A percentile compares a stretch with the other conserved stretches of the same genome.
These are phyloP conservation scores for Venturia oleaginea DNA, from an alignment of 2,329 filamentous ascomycete genomes.

Conservation along the genomic window DNA sequence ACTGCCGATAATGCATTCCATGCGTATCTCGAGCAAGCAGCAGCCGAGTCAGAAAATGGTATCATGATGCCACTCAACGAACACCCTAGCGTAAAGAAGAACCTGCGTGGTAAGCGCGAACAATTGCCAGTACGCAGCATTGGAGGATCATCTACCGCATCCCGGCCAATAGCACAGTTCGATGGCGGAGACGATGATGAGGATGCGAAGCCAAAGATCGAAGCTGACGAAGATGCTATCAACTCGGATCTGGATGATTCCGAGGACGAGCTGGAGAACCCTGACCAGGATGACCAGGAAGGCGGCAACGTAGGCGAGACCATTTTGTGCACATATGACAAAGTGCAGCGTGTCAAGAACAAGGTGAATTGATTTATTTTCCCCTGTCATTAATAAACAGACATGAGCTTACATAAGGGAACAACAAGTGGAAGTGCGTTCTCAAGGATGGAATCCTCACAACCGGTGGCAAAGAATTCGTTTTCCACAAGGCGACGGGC, in stretches of 20 bases:
- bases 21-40: slow-evolving; percentile 51
- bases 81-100: slow-evolving; percentile 34
- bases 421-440: slow-evolving; percentile 69
- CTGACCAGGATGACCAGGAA: slow-evolving; percentile 74
- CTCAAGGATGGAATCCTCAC: slow-evolving; percentile 94
- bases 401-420: slow-evolving; percentile 14
- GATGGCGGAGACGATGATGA: slow-evolving; percentile 53
- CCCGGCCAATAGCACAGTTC: slow-evolving; percentile 32
- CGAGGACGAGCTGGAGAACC: slow-evolving; percentile 58
- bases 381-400: not conserved
- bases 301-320: slow-evolving; percentile 78
- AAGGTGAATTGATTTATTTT: slow-evolving; percentile 31
- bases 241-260: slow-evolving; percentile 97
- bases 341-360: slow-evolving; percentile 98
- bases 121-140: slow-evolving; percentile 16
- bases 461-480: slow-evolving; percentile 82
- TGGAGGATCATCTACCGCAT: slow-evolving; percentile 9
- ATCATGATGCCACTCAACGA: slow-evolving; percentile 64
- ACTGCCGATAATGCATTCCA: slow-evolving; percentile 62
- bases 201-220: slow-evolving; percentile 30
- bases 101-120: not conserved
- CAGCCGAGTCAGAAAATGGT: slow-evolving; percentile 63
- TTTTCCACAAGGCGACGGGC: slow-evolving; percentile 95
- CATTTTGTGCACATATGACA: slow-evolving; percentile 99
- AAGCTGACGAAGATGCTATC: slow-evolving; percentile 85